A percentile compares a stretch with the other conserved stretches of the same genome.
These are phyloP conservation scores for Lentinula guzmanii DNA, from an alignment of 768 basidiomycete species.

Conservation along the genomic window DNA sequence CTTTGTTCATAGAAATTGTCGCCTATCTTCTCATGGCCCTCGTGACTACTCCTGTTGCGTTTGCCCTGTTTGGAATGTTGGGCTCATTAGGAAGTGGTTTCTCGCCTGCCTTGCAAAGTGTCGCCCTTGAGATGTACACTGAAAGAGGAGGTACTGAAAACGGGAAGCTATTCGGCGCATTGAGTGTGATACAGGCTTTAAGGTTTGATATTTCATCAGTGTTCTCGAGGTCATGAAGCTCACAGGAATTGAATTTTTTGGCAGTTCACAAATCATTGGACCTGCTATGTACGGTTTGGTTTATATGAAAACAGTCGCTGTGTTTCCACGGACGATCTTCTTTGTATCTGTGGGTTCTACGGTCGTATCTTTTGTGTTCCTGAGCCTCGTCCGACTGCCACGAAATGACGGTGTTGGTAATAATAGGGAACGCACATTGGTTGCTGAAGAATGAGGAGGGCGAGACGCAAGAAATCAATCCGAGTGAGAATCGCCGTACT, in stretches of 20 bases:
- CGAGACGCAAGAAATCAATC: too few relatives aligned
- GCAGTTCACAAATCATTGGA: constrained; percentile 61
- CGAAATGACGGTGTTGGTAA: not conserved
- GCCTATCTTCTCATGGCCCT: constrained; percentile 46
- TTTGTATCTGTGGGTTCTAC: constrained; percentile 40
- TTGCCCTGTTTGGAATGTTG: constrained; percentile 43
- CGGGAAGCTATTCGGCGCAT: constrained; percentile 74
- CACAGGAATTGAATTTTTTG: not conserved
- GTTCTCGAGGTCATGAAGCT: not conserved
- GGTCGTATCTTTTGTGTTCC: constrained; percentile 34
- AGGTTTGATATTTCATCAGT: constrained; percentile 30
- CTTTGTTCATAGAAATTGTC: constrained; percentile 49
- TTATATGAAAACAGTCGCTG: constrained; percentile 65
- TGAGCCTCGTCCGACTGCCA: constrained; percentile 42
- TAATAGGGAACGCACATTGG: too few relatives aligned
- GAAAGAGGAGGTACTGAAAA: constrained; percentile 52
- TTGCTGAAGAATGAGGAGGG: too few relatives aligned
- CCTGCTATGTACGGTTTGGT: constrained; percentile 70
- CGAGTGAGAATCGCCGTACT: too few relatives aligned
- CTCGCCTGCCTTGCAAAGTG: constrained; percentile 60
- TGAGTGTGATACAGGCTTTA: constrained; percentile 69
- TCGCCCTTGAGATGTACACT: constrained; percentile 63
- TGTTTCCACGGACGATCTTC: constrained; percentile 67
- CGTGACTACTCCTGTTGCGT: constrained; percentile 40
- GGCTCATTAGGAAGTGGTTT: constrained; percentile 59